A percentile compares a stretch with the other conserved stretches of the same genome.
Conservation (phyloP, 345 rosid genomes). For the Crucihimalaya himalaica region DNA sequence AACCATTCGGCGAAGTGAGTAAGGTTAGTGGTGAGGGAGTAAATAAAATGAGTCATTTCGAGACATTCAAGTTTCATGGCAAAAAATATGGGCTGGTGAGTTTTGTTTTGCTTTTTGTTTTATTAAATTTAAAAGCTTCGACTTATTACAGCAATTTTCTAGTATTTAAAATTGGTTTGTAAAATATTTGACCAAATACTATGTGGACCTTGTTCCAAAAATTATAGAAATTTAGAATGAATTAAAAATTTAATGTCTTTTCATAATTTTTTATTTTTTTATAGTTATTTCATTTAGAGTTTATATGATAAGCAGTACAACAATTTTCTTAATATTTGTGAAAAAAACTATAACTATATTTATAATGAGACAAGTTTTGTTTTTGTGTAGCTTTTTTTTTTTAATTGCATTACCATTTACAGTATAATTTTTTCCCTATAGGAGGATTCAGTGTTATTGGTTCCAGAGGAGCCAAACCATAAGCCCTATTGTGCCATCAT, state of each 20-base stretch:
- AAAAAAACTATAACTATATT: too few relatives aligned
- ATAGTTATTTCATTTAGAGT: not conserved
- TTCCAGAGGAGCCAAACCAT: constrained; percentile 53
- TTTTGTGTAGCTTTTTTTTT: not conserved
- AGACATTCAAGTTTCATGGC: constrained; percentile 1
- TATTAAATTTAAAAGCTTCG: not conserved
- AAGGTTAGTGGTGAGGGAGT: not conserved
- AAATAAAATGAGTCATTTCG: not conserved
- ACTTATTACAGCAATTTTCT: not conserved
- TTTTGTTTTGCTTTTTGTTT: not conserved
- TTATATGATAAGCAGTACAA: too few relatives aligned
- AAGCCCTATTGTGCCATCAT: constrained; percentile 83
- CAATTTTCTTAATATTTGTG: too few relatives aligned
- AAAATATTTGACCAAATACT: too few relatives aligned
- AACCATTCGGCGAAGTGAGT: not conserved
- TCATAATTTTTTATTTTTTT: too few relatives aligned
- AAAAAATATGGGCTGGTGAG: constrained; percentile 4
- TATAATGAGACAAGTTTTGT: too few relatives aligned
- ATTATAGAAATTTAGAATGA: not conserved
- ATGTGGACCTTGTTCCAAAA: too few relatives aligned
- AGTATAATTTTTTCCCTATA: constrained; percentile 16
- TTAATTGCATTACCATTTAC: not conserved
- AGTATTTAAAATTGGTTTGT: too few relatives aligned
- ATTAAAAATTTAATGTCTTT: not conserved
- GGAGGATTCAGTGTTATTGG: constrained; percentile 83